phyloP scores from a whole-genome alignment of 164 flowering plant genomes.

The Santalum album region DNA sequence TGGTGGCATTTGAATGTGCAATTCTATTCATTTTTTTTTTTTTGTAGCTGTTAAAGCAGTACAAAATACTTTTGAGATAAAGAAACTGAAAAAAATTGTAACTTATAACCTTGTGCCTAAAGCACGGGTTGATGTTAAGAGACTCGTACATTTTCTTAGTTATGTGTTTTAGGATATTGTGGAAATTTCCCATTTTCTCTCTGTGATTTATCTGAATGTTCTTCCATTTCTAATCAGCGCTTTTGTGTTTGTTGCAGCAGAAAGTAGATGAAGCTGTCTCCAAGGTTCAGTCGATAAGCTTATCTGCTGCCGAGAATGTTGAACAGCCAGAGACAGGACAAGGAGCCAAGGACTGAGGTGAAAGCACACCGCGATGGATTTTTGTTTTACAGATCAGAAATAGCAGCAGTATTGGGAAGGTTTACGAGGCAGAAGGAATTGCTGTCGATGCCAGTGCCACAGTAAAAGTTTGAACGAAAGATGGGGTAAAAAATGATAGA shows the following conservation, averaged over 20 bases:
- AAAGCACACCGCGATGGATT: neutral
- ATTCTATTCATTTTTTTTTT: too few relatives aligned
- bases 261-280: slow-evolving; percentile 17
- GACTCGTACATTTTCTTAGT: too few relatives aligned
- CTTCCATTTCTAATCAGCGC: neutral
- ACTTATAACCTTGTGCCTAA: too few relatives aligned
- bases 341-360: slow-evolving; percentile 10
- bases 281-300: slow-evolving; percentile 13
- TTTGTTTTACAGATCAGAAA: slow-evolving; percentile 6
- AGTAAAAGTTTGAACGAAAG: neutral
- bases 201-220: neutral
- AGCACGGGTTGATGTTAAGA: too few relatives aligned
- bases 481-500: too few relatives aligned
- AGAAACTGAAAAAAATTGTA: too few relatives aligned
- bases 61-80: too few relatives aligned
- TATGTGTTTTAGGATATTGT: too few relatives aligned
- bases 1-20: too few relatives aligned
- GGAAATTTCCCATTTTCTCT: neutral
- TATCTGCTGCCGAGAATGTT: slow-evolving; percentile 9
- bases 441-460: neutral
- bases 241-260: slow-evolving; percentile 11
- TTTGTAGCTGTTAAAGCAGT: too few relatives aligned
- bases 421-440: neutral
- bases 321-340: slow-evolving; percentile 7
- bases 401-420: too few relatives aligned